Percentiles rank a stretch among this genome's conserved stretches.
Evolutionary conservation across 1,139 yeast genomes (phyloP).

Genomic region (Zygoascus meyerae): DNA sequence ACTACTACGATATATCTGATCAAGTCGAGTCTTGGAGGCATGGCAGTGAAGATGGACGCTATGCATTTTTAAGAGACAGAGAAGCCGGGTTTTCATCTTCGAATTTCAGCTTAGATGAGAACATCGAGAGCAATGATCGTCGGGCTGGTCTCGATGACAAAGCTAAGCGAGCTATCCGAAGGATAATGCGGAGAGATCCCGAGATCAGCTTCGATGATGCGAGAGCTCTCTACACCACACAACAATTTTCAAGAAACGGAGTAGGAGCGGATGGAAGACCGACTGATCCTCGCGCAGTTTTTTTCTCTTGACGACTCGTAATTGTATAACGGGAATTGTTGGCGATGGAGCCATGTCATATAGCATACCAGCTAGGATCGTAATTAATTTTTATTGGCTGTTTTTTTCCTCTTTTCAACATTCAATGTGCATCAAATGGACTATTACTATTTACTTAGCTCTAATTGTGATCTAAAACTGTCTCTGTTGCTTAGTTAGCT

Average conservation of each 20-base stretch:
- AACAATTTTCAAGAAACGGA: conserved; percentile 45
- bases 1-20: conserved; percentile 9
- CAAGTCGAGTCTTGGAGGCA: conserved; percentile 4
- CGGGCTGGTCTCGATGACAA: conserved; percentile 56
- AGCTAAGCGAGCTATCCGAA: conserved; percentile 48
- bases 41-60: conserved; percentile 10
- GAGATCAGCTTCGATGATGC: conserved; percentile 64
- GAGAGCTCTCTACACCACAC: conserved; percentile 47
- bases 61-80: conserved; percentile 52
- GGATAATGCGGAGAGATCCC: conserved; percentile 48
- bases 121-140: conserved; percentile 43
- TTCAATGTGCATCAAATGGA: background rate
- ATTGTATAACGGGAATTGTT: background rate
- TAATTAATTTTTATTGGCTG: background rate
- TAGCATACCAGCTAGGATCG: background rate
- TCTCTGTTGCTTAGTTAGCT: conserved; percentile 53
- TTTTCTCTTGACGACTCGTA: conserved; percentile 30
- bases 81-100: conserved; percentile 62
- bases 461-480: background rate
- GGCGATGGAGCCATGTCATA: no score
- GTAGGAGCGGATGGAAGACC: conserved; percentile 41
- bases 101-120: conserved; percentile 51
- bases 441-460: background rate
- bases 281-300: conserved; percentile 45
- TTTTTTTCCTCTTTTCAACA: conserved; percentile 1